Evolutionary conservation across 2,329 filamentous ascomycete genomes (phyloP), one percentile per base, ranked within the genome.

Genomic region (Samsoniella hepiali): DNA sequence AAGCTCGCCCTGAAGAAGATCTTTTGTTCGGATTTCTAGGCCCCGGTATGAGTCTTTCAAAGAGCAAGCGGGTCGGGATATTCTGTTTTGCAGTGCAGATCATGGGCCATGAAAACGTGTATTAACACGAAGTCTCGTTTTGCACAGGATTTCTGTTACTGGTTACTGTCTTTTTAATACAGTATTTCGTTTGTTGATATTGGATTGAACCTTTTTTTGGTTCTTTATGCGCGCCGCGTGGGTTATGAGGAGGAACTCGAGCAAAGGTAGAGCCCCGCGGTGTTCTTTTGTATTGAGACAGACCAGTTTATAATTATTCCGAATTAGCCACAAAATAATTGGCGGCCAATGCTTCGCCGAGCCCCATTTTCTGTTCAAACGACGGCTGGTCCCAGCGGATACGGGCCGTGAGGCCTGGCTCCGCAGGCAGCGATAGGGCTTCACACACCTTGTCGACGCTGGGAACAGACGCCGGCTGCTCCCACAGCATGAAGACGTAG

Each of bases 401-500:
- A 5, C 58, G 58, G 15, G 58, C 58, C 0, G 49, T n/a, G 11
- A 61, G 58, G 7, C 58, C 38, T 15, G 58, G 58, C 49, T 53
- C 58, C 1, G 38, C 49, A 15, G 58, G 49, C 29, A 61, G 29
- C 47, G 58, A 54, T 1, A 61, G 31, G 6, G 22, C 31, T 22
- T 9, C 9, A 9, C 22, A 34, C 5, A 60, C 47, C 11, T 36
- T 22, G n/a, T 60, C 58, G 8, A 17, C 36, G 36, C 58, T 29
- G 10, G 40, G 44, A 9, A 63, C 13, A 2, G 27, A 50, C 11
- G 31, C 34, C 0, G 81, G 80, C 69, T 83, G 78, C 65, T 81
- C 77, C 64, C 78, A 83, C 29, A 83, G 68, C 64, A 82, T 74
- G 67, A 82, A 83, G 4, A 75, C 63, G 67, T 84, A 84, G 0